phyloP scores from a whole-genome alignment of 495 filamentous ascomycete genomes.

The Aspergillus nidulans region DNA sequence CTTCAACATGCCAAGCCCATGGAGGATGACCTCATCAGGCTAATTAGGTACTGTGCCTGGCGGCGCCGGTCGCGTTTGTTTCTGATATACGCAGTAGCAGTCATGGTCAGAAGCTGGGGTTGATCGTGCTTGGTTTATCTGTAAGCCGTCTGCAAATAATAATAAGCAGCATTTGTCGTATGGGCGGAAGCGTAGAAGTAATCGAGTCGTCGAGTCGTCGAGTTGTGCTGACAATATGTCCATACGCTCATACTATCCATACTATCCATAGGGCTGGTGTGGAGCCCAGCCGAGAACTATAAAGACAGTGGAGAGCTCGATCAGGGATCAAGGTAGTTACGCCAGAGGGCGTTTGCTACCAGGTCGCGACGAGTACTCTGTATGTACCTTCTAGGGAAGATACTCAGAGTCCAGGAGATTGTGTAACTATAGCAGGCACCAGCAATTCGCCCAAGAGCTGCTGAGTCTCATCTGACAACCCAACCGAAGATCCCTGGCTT shows the following conservation, averaged over 20 bases:
- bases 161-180: background rate
- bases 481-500: conserved; percentile 23
- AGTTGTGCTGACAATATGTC: background rate
- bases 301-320: background rate
- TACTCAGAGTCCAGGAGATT: background rate
- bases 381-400: background rate
- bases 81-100: too few species aligned
- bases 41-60: conserved; percentile 17
- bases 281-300: background rate
- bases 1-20: conserved; percentile 14
- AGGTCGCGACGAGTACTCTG: background rate
- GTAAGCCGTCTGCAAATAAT: background rate
- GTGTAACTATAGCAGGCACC: background rate
- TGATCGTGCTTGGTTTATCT: background rate
- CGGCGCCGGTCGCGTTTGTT: background rate
- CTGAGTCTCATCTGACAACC: conserved; percentile 6
- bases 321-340: background rate
- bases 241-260: too few species aligned
- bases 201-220: background rate
- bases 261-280: background rate
- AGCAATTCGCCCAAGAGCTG: background rate
- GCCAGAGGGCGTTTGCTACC: background rate
- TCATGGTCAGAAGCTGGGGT: background rate
- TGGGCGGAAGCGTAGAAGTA: background rate
- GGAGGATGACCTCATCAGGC: conserved; percentile 22